Percentiles rank a stretch among this genome's conserved stretches.
Evolutionary conservation across 2,329 filamentous ascomycete species (phyloP).

Genomic region (Fusarium tuaranense): DNA sequence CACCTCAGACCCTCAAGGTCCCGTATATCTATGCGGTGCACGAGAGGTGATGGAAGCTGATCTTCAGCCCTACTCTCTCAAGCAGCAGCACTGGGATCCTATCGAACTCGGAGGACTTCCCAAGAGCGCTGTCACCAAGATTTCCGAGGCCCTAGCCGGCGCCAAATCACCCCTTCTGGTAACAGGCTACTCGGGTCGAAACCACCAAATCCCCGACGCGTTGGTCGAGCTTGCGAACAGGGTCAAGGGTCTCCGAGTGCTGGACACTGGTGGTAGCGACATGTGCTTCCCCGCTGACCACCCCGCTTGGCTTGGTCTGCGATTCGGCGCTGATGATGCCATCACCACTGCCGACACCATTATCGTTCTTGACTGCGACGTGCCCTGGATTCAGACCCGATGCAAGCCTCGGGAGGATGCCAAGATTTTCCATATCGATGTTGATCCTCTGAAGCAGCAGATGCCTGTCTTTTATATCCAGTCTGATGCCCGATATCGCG

Average conservation of each 20-base stretch:
- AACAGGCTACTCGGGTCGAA: conserved; percentile 78
- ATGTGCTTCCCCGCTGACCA: conserved; percentile 85
- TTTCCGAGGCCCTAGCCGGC: conserved; percentile 71
- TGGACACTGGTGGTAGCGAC: conserved; percentile 82
- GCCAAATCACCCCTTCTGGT: conserved; percentile 77
- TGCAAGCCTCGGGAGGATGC: conserved; percentile 66
- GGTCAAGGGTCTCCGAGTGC: conserved; percentile 75
- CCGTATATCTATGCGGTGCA: conserved; percentile 82
- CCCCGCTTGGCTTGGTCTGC: conserved; percentile 75
- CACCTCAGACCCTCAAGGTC: conserved; percentile 79
- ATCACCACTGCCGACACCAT: conserved; percentile 87
- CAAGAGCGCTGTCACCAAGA: conserved; percentile 63
- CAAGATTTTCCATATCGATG: conserved; percentile 72
- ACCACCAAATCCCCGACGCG: conserved; percentile 70
- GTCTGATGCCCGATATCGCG: conserved; percentile 73
- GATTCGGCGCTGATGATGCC: conserved; percentile 78
- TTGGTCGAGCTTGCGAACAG: conserved; percentile 76
- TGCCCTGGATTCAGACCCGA: conserved; percentile 91
- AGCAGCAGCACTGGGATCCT: conserved; percentile 77
- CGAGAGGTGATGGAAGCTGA: conserved; percentile 90
- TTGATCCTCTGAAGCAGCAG: conserved; percentile 75
- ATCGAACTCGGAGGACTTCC: conserved; percentile 74
- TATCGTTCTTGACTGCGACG: conserved; percentile 87
- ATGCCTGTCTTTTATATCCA: conserved; percentile 81
- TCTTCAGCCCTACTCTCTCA: conserved; percentile 76